phyloP scores from a whole-genome alignment of 2,329 filamentous ascomycete species.

The Aspergillus tanneri region DNA sequence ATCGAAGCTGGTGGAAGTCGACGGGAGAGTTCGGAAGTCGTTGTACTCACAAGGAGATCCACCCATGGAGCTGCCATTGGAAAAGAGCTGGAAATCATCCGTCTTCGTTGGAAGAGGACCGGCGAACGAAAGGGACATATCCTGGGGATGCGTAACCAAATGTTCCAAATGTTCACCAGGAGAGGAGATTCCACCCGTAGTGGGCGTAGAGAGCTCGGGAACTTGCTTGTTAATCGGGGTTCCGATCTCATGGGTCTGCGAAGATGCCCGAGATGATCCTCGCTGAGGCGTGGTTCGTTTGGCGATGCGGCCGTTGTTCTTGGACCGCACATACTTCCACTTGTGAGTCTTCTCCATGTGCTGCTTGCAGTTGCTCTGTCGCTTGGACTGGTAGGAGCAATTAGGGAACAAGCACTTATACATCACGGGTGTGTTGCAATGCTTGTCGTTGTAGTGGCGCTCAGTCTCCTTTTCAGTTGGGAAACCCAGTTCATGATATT shows the following conservation, averaged over 20 bases:
- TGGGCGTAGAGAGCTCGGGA: slow-evolving; percentile 54
- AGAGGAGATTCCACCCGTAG: slow-evolving; percentile 30
- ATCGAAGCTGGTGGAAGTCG: slow-evolving; percentile 25
- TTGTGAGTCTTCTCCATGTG: slow-evolving; percentile 97
- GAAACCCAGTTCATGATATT: slow-evolving; percentile 87
- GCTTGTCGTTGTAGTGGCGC: slow-evolving; percentile 94
- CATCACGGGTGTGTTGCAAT: slow-evolving; percentile 74
- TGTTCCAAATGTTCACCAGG: no score
- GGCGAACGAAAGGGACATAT: slow-evolving; percentile 29
- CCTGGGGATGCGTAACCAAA: slow-evolving; percentile 16
- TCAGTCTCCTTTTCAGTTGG: slow-evolving; percentile 98
- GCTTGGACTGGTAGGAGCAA: slow-evolving; percentile 92
- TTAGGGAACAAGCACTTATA: slow-evolving; percentile 79
- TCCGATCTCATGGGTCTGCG: slow-evolving; percentile 61
- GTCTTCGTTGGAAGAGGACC: slow-evolving; percentile 22
- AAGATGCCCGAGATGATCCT: slow-evolving; percentile 51
- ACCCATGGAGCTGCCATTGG: slow-evolving; percentile 20
- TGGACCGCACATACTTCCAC: slow-evolving; percentile 87
- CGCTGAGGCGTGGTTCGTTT: slow-evolving; percentile 12
- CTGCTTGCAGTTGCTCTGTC: slow-evolving; percentile 95
- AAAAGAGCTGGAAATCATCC: slow-evolving; percentile 29
- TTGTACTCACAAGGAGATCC: slow-evolving; percentile 17
- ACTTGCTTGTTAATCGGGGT: slow-evolving; percentile 58
- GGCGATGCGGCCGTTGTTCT: slow-evolving; percentile 72
- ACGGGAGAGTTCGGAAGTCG: slow-evolving; percentile 21